phyloP scores from a whole-genome alignment of 2,329 filamentous ascomycete genomes.

The Colletotrichum sp. region DNA sequence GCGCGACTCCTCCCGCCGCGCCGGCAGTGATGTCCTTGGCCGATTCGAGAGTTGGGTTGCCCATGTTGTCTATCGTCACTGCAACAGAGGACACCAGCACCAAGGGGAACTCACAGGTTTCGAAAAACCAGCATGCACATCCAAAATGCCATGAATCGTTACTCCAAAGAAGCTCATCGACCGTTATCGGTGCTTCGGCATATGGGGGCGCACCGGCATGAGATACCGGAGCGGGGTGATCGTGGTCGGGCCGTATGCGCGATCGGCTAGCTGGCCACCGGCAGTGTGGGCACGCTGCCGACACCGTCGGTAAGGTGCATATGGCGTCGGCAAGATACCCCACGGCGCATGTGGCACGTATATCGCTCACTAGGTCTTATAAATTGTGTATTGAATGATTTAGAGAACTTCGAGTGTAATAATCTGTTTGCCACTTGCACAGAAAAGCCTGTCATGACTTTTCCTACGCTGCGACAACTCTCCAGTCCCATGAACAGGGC shows the following conservation, averaged over 20 bases:
- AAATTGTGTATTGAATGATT: rapidly evolving
- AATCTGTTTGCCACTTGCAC: background rate
- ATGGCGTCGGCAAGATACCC: background rate
- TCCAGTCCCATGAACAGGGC: background rate
- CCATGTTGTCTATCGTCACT: background rate
- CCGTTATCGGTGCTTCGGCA: background rate
- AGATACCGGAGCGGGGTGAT: background rate
- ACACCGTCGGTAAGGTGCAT: background rate
- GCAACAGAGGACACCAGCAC: background rate
- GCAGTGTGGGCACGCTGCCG: background rate
- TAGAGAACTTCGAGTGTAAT: rapidly evolving
- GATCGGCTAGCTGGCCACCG: background rate
- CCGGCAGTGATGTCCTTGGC: background rate
- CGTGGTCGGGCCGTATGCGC: background rate
- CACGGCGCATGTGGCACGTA: rapidly evolving
- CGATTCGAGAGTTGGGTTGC: background rate
- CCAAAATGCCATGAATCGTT: background rate
- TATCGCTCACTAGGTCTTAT: background rate
- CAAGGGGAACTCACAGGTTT: background rate
- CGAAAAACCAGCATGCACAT: background rate
- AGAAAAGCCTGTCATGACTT: background rate
- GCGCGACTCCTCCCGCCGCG: background rate
- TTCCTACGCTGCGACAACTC: background rate
- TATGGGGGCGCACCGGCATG: background rate
- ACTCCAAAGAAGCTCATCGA: background rate